phyloP scores from a whole-genome alignment of 2,329 filamentous ascomycete genomes.

The Malbranchea zuffiana region DNA sequence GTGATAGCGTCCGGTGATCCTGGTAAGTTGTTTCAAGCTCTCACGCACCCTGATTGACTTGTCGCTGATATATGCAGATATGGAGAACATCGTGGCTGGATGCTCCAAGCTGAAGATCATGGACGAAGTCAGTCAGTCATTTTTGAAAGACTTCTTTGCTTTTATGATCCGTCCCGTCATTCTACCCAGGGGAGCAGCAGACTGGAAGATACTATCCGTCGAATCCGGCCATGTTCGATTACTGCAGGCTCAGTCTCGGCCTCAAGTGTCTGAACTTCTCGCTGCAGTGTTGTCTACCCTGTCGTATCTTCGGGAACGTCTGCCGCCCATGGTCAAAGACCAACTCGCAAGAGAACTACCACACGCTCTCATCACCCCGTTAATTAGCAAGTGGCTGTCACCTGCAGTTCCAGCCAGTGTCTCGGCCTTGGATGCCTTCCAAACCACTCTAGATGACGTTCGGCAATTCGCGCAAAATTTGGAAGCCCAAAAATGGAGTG shows the following conservation, averaged over 20 bases:
- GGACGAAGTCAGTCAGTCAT: constrained; percentile 21
- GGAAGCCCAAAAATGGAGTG: constrained; percentile 51
- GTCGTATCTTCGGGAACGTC: constrained; percentile 40
- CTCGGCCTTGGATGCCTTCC: constrained; percentile 58
- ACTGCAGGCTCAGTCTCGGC: constrained; percentile 18
- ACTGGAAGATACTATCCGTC: constrained; percentile 21
- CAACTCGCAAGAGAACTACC: constrained; percentile 60
- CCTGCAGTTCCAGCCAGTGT: constrained; percentile 65
- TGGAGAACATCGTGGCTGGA: constrained; percentile 19
- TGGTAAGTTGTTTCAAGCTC: constrained; percentile 33
- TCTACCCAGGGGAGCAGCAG: constrained; percentile 18
- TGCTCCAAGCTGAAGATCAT: constrained; percentile 26
- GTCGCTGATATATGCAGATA: background rate
- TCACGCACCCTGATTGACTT: background rate
- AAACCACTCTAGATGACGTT: constrained; percentile 56
- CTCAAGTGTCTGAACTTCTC: constrained; percentile 30
- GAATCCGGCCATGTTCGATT: constrained; percentile 22
- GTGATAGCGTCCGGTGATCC: constrained; percentile 44
- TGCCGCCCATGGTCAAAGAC: constrained; percentile 40
- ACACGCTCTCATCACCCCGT: constrained; percentile 53
- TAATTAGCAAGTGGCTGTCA: constrained; percentile 66
- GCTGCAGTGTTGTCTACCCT: constrained; percentile 36
- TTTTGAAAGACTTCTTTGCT: constrained; percentile 25
- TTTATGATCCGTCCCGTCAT: constrained; percentile 27
- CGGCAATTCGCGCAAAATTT: constrained; percentile 54